phyloP scores from a whole-genome alignment of 257 asterid genomes.

The Solanum clarkiae region DNA sequence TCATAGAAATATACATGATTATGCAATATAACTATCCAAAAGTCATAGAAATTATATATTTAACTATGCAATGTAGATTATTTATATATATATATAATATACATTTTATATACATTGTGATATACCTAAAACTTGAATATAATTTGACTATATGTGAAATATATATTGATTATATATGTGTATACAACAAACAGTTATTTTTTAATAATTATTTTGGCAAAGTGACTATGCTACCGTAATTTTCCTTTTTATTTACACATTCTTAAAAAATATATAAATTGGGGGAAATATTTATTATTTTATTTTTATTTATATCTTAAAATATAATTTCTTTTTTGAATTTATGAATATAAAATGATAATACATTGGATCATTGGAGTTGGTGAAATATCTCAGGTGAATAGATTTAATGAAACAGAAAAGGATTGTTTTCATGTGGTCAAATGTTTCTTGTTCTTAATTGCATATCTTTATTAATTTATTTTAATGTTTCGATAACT shows the following conservation, averaged over 20 bases:
- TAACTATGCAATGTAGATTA: too few relatives aligned
- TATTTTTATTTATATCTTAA: not conserved
- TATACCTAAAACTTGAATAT: too few relatives aligned
- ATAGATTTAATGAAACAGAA: not conserved
- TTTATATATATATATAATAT: too few relatives aligned
- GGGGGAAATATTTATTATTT: not conserved
- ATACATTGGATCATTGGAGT: not conserved
- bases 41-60: too few relatives aligned
- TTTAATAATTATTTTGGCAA: too few relatives aligned
- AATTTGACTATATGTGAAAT: too few relatives aligned
- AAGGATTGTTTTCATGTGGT: not conserved
- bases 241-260: not conserved
- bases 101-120: too few relatives aligned
- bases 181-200: too few relatives aligned
- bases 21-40: too few relatives aligned
- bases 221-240: too few relatives aligned
- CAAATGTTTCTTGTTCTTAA: not conserved
- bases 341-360: not conserved
- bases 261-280: not conserved
- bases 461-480: not conserved
- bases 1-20: too few relatives aligned
- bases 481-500: not conserved
- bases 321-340: not conserved
- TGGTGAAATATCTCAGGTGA: not conserved
- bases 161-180: too few relatives aligned